Percentiles rank a stretch among this genome's conserved stretches.
phyloP scores from a whole-genome alignment of 106 monocot genomes.

The Allium sativum region DNA sequence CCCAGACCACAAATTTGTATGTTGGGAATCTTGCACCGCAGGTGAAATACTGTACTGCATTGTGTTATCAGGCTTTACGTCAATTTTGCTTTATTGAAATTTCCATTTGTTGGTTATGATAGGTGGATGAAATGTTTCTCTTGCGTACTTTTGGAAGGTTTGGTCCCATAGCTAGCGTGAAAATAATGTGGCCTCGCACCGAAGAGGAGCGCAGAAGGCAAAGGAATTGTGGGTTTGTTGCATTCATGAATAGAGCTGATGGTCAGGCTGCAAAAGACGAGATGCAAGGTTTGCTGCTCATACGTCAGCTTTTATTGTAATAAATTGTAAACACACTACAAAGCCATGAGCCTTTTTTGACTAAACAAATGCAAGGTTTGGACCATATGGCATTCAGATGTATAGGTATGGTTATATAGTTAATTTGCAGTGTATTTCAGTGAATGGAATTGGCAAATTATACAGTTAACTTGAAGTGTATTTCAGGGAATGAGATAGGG shows the following conservation, averaged over 20 bases:
- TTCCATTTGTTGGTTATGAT: constrained; percentile 8
- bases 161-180: constrained; percentile 99
- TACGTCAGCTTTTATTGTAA: no score
- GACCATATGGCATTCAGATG: no score
- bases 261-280: constrained; percentile 99
- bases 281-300: constrained; percentile 74
- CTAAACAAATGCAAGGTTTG: no score
- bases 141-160: constrained; percentile 97
- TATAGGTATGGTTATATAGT: no score
- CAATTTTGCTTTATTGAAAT: not conserved
- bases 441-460: no score
- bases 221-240: constrained; percentile 99
- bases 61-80: no score
- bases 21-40: constrained; percentile 98
- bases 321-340: no score
- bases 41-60: constrained; percentile 20
- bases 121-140: constrained; percentile 99
- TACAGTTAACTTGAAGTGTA: no score
- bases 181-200: constrained; percentile 99
- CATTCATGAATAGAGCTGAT: constrained; percentile 97
- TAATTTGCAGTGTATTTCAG: no score
- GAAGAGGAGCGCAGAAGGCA: constrained; percentile 88
- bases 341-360: no score
- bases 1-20: constrained; percentile 97
- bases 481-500: no score